Conservation (phyloP, 1,284 basidiomycete genomes). For the Neonothopanus nambi region DNA sequence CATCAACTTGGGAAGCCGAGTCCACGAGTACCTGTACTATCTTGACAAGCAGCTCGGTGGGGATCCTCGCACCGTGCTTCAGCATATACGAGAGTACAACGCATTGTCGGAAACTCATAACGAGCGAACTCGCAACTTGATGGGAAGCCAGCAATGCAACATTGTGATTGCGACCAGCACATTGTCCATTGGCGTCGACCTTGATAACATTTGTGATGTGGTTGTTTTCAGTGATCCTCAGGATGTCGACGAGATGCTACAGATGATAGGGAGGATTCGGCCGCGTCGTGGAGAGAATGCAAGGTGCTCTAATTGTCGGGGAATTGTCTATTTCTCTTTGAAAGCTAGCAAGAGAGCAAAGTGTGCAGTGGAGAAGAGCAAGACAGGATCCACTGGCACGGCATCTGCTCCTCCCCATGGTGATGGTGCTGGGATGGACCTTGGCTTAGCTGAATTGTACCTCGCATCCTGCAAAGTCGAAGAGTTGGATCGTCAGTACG, state of each 20-base stretch:
- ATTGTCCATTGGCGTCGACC: conserved; percentile 27
- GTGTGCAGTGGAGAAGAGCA: conserved; percentile 1
- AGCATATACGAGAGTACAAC: conserved; percentile 6
- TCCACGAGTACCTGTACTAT: conserved; percentile 25
- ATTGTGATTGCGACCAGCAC: conserved; percentile 27
- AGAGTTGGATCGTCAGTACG: too few relatives aligned
- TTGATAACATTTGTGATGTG: conserved; percentile 16
- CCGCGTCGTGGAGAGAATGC: background rate
- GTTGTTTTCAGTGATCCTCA: conserved; percentile 24
- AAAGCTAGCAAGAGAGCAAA: conserved; percentile 11
- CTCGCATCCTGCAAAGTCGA: too few relatives aligned
- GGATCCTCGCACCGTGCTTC: background rate
- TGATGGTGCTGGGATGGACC: too few relatives aligned
- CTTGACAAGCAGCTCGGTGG: background rate
- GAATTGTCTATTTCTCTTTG: conserved; percentile 23
- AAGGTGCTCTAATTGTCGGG: conserved; percentile 14
- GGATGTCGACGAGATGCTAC: conserved; percentile 24
- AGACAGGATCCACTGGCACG: too few relatives aligned
- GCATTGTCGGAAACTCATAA: background rate
- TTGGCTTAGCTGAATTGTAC: too few relatives aligned
- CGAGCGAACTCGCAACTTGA: conserved; percentile 13
- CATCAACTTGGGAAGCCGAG: conserved; percentile 23
- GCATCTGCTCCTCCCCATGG: too few relatives aligned
- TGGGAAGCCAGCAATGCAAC: conserved; percentile 11
- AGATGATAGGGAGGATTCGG: conserved; percentile 25